phyloP scores from a whole-genome alignment of 176 grass and related monocot genomes.

The Raddia distichophylla region DNA sequence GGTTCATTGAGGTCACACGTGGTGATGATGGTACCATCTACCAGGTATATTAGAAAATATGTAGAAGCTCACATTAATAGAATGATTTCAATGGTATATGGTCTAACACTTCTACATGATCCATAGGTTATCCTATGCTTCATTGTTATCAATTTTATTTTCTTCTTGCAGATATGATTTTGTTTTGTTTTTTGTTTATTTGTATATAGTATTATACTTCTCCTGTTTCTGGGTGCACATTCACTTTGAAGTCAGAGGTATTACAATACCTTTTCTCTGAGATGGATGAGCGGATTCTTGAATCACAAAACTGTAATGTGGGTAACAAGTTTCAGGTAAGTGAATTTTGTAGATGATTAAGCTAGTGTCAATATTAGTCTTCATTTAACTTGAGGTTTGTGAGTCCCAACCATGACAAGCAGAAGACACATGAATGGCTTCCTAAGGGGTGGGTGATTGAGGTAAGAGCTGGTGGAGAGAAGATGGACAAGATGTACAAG shows the following conservation, averaged over 20 bases:
- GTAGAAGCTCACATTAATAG: neutral
- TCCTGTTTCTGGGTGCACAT: slow-evolving; percentile 33
- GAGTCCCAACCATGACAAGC: neutral
- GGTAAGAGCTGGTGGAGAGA: slow-evolving; percentile 44
- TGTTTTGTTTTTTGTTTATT: neutral
- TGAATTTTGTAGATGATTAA: neutral
- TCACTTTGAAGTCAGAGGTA: slow-evolving; percentile 37
- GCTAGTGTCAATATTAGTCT: neutral
- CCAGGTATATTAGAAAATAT: slow-evolving; percentile 32
- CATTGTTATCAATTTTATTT: neutral
- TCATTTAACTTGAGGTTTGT: neutral
- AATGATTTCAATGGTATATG: neutral
- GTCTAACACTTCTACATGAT: too few relatives aligned
- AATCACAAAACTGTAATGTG: slow-evolving; percentile 1
- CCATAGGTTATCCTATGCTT: neutral
- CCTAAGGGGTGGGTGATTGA: slow-evolving; percentile 52
- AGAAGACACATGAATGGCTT: slow-evolving; percentile 43
- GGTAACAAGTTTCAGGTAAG: slow-evolving; percentile 18
- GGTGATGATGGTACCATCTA: slow-evolving; percentile 24
- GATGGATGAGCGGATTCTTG: slow-evolving; percentile 28
- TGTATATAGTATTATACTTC: slow-evolving; percentile 47
- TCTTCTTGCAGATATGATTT: neutral
- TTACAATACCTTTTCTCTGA: slow-evolving; percentile 41
- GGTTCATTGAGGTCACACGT: slow-evolving; percentile 46
- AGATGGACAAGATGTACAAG: slow-evolving; percentile 54